Base-by-base conservation (phyloP, 2,329 filamentous ascomycete genomes). In the Venturia effusa region DNA sequence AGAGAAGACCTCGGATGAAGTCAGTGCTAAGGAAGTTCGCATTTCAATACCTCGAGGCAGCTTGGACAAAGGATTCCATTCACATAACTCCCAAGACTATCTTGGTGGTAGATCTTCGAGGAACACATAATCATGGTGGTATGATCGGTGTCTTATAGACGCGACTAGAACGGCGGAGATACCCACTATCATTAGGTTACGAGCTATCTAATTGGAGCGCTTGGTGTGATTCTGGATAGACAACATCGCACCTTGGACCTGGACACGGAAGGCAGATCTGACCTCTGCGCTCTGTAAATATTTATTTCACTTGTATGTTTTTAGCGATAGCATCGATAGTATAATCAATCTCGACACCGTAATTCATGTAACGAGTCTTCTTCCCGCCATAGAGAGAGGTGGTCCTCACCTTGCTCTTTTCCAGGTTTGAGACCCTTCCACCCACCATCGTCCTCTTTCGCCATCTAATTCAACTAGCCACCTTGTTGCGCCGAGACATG, bases 11-110 rank as follows among this genome's bases (percentile, higher is more conserved):
- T 6, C 55, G 4, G 39, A 45, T 3, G 39, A 27, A 13, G 15
- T 64, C 11, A 19, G 24, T 19, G 37, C 27, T 6, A 34, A 40
- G 17, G 62, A 64, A 55, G 37, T 57, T 41, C 34, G 55, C n/a
- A 34, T 64, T 5, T 48, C 61, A 34, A 60, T 60, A 40, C 34
- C 59, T 60, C 34, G 34, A 7, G 59, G 59, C 8, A 60, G 59
- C n/a, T 43, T 60, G n/a, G 59, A 60, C 40, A 41, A 41, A 8
- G 37, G 37, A 4, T 11, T 57, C 15, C 4, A 30, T 34, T 11
- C 10, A 27, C 22, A 19, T 10, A 34, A 13, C 27, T 17, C 51
- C 1, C 27, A 34, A 3, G n/a, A 17, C 1, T 11, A 34, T 4
- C 48, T 24, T 7, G 19, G 24, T 32, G 27, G 17, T 34, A 27